Conservation (phyloP, 495 filamentous ascomycete genomes). For the Friedmanniomyces simplex region DNA sequence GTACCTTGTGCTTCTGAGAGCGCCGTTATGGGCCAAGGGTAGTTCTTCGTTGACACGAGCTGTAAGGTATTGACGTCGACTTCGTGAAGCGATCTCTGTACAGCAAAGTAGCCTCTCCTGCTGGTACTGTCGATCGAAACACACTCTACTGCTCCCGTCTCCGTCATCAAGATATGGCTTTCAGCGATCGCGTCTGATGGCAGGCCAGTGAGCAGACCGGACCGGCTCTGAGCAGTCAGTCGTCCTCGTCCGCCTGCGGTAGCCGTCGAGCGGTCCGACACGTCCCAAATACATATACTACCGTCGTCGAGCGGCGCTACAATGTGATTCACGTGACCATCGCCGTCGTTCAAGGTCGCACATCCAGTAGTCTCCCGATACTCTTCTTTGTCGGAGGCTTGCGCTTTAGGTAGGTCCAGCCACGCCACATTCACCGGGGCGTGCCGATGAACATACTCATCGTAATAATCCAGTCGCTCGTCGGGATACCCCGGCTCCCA, state of each 20-base stretch:
- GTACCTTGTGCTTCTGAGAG: constrained; percentile 65
- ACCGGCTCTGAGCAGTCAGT: constrained; percentile 52
- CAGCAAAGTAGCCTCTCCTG: constrained; percentile 67
- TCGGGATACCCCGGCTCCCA: constrained; percentile 72
- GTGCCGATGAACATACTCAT: constrained; percentile 77
- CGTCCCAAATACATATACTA: constrained; percentile 75
- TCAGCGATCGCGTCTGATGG: constrained; percentile 22
- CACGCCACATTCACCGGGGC: constrained; percentile 63
- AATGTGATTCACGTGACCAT: constrained; percentile 42
- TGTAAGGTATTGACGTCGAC: constrained; percentile 72
- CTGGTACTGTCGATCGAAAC: constrained; percentile 65
- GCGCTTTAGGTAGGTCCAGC: constrained; percentile 50
- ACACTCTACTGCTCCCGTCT: constrained; percentile 70
- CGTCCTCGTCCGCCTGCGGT: constrained; percentile 38
- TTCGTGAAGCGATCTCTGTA: constrained; percentile 66
- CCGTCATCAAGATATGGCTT: constrained; percentile 39
- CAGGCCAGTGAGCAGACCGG: constrained; percentile 47
- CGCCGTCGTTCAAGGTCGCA: constrained; percentile 48
- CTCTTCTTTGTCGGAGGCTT: constrained; percentile 26
- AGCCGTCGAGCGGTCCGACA: constrained; percentile 44
- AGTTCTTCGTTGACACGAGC: constrained; percentile 59
- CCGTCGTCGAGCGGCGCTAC: constrained; percentile 78
- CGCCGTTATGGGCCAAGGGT: constrained; percentile 73
- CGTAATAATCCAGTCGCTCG: constrained; percentile 68
- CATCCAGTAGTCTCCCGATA: constrained; percentile 50